Evolutionary conservation across 2,329 filamentous ascomycete genomes (phyloP), one percentile per base, ranked within the genome.

Genomic region (Alternaria gaisen): DNA sequence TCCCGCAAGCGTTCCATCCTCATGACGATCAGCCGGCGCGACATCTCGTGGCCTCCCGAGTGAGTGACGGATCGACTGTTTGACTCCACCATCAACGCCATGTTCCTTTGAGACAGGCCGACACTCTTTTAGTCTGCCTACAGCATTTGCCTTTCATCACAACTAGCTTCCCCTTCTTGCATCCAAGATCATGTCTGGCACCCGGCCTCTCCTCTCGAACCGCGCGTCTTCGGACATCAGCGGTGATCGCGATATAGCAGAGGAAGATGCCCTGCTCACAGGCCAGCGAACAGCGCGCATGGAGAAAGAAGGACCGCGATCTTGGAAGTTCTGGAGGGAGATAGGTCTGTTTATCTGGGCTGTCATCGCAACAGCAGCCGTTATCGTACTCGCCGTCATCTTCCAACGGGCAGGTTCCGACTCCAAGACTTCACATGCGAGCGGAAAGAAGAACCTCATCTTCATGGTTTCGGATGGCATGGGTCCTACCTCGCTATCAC

Each of bases 391-490:
- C 20, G 91, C 91, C 4, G 91, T 95, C n/a, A 80, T 91, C 16
- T 91, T 92, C 74, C 92, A 97, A 78, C 86, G 88, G 70, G 28
- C 63, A 34, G 82, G 85, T 43, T 26, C 47, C 18, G 70, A 74
- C 36, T 46, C 68, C 28, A 69, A 74, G 18, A 76, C 71, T 38
- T 72, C 76, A 11, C 67, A 69, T 36, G 72, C 84, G 57, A 80
- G 72, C 28, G 87, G 88, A 53, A 99, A 98, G 84, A 87, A 92
- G 56, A 99, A 98, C 80, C 84, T 99, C 54, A 90, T 99, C 71
- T 98, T 99, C 83, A 99, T 99, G 95, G 94, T 99, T 38, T 97
- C 93, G 0, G 95, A 99, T 78, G 95, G 95, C 73, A 99, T 99
- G 95, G 95, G 95, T 0, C 95, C 95, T 8, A 92, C 95, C 9